Evolutionary conservation across 2,329 filamentous ascomycete species (phyloP).

Genomic region (Epichloe typhina): DNA sequence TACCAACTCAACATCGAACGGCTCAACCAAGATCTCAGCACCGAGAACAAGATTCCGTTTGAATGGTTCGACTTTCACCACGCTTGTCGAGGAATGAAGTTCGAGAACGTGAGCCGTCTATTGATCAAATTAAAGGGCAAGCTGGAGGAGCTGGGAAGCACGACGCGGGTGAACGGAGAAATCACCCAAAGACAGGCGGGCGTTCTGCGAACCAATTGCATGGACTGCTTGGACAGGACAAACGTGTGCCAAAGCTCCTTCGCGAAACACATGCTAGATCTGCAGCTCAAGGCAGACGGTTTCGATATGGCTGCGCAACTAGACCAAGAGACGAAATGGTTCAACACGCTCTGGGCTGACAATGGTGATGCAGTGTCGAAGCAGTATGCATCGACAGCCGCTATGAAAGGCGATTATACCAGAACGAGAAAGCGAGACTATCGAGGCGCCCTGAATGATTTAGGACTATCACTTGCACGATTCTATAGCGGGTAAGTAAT

Average conservation of each 20-base stretch:
- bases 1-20: slow-evolving; percentile 57
- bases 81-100: slow-evolving; percentile 91
- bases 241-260: slow-evolving; percentile 93
- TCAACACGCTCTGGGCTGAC: slow-evolving; percentile 93
- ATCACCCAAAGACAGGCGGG: slow-evolving; percentile 48
- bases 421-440: slow-evolving; percentile 83
- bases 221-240: slow-evolving; percentile 94
- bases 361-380: slow-evolving; percentile 94
- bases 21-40: slow-evolving; percentile 50
- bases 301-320: slow-evolving; percentile 61
- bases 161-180: slow-evolving; percentile 37
- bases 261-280: slow-evolving; percentile 67
- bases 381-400: slow-evolving; percentile 90
- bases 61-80: slow-evolving; percentile 98
- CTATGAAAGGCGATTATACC: slow-evolving; percentile 94
- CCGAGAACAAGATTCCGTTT: slow-evolving; percentile 37
- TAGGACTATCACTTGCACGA: slow-evolving; percentile 74
- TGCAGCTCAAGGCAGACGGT: slow-evolving; percentile 63
- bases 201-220: slow-evolving; percentile 88
- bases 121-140: slow-evolving; percentile 55
- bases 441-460: slow-evolving; percentile 79
- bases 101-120: slow-evolving; percentile 80
- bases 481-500: slow-evolving; percentile 49
- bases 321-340: slow-evolving; percentile 78
- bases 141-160: slow-evolving; percentile 62